Evolutionary conservation across 768 basidiomycete species (phyloP).

Genomic region (Collybiopsis luxurians): DNA sequence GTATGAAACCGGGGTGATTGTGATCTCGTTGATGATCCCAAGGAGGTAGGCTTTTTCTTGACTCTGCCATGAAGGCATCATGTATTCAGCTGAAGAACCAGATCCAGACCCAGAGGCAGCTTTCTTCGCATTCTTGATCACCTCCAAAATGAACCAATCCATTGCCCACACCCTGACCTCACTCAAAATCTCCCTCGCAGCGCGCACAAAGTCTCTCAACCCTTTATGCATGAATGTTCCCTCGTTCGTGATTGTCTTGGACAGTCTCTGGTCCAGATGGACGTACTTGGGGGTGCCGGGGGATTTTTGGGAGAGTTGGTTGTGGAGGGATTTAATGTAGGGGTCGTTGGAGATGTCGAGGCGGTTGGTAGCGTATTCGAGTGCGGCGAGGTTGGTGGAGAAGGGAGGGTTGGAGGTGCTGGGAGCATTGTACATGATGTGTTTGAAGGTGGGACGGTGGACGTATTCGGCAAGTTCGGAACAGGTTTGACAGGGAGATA

Average conservation of each 20-base stretch:
- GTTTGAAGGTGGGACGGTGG: too few relatives aligned
- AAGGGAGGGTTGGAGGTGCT: too few relatives aligned
- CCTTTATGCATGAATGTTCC: slow-evolving; percentile 68
- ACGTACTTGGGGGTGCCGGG: neutral
- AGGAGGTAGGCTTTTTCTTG: slow-evolving; percentile 64
- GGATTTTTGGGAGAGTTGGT: too few relatives aligned
- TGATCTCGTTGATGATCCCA: slow-evolving; percentile 41
- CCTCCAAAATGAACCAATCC: slow-evolving; percentile 71
- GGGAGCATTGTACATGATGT: too few relatives aligned
- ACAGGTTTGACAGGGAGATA: too few relatives aligned
- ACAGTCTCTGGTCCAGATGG: slow-evolving; percentile 35
- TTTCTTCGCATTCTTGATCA: slow-evolving; percentile 49
- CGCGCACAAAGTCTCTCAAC: slow-evolving; percentile 52
- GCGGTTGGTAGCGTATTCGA: too few relatives aligned
- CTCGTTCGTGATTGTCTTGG: slow-evolving; percentile 53
- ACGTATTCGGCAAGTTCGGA: too few relatives aligned
- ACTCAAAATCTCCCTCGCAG: slow-evolving; percentile 54
- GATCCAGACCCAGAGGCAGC: slow-evolving; percentile 27
- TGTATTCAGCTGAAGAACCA: too few relatives aligned
- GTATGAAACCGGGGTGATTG: slow-evolving; percentile 44
- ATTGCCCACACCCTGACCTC: slow-evolving; percentile 75
- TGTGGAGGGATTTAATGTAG: too few relatives aligned
- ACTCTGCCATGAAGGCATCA: slow-evolving; percentile 50
- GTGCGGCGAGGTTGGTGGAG: too few relatives aligned
- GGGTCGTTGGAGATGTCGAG: too few relatives aligned